Evolutionary conservation across 306 rosid species (phyloP), one percentile per base, ranked within the genome.

Genomic region (Elaeagnus macrophylla): DNA sequence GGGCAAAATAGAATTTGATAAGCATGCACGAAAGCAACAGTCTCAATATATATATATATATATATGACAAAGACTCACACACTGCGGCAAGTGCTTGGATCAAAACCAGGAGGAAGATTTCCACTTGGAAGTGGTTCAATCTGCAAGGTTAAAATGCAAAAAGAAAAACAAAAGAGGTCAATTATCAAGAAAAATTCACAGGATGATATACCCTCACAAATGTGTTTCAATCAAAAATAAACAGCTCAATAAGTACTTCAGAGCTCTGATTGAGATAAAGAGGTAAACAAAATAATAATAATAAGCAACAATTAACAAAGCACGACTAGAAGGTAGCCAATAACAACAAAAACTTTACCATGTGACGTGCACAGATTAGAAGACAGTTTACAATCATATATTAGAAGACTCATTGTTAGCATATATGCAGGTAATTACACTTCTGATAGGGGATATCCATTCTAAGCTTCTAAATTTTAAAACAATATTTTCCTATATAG

Each of bases 1-100:
- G 32, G 32, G 32, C 4, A 25, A 25, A 25, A 2, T 2, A 2
- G 4, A 25, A 2, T 25, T 25, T 2, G 32, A 25, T 25, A 67
- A 66, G 57, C 44, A 53, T 64, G 54, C 57, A 69, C 61, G 11
- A 43, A 61, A 25, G 15, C 15, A 46, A 58, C 37, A 44, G 38
- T 18, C 45, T 45, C 63, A 55, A 12, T 43, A 17, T 38, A 6
- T 53, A 16, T 19, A n/a, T 37, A 50, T 37, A 56, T 44, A 37
- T n/a, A 53, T 39, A 59, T 67, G 75, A 57, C 86, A 86, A 71
- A 74, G 84, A 90, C 97, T 91, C 89, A 91, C 97, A 91, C 97
- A 82, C 97, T 86, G 88, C 97, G 97, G 94, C 97, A 91, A 75
- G 95, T 81, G 68, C 97, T 91, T 68, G 97, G 97, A 86, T 91